Evolutionary conservation across 371 early-diverging fungal species (phyloP).

Genomic region (Mortierella sp.): DNA sequence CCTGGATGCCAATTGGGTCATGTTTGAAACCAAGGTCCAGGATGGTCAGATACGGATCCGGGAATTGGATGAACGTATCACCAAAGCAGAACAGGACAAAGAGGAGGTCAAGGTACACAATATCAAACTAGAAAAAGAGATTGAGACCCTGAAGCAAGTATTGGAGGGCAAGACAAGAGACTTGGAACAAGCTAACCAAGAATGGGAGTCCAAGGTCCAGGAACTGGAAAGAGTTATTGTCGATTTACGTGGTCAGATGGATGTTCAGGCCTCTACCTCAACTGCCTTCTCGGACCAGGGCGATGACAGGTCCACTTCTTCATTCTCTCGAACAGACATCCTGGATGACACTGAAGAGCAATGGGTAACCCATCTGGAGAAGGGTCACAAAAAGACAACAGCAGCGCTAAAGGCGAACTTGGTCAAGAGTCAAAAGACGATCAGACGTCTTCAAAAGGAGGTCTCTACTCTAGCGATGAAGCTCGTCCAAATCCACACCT

Average conservation of each 20-base stretch:
- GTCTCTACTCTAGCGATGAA: constrained; percentile 16
- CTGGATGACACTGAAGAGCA: constrained; percentile 11
- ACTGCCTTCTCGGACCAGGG: too few relatives aligned
- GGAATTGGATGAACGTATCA: constrained; percentile 3
- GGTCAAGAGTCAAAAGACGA: constrained; percentile 20
- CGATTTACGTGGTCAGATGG: constrained; percentile 3
- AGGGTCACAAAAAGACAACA: constrained; percentile 20
- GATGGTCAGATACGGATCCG: constrained; percentile 15
- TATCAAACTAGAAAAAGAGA: constrained; percentile 11
- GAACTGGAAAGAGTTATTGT: background rate
- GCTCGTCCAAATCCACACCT: constrained; percentile 20
- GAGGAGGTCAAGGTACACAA: constrained; percentile 9
- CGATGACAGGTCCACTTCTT: too few relatives aligned
- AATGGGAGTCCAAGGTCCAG: too few relatives aligned
- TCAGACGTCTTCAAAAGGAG: constrained; percentile 25
- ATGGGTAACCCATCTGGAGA: constrained; percentile 26
- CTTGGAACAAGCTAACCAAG: background rate
- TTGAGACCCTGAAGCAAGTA: background rate
- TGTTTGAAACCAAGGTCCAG: constrained; percentile 16
- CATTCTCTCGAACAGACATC: background rate
- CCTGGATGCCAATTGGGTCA: constrained; percentile 15
- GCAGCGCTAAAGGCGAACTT: constrained; percentile 11
- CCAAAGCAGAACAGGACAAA: background rate
- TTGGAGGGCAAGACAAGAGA: background rate
- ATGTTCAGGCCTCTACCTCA: too few relatives aligned